Percentiles rank a stretch among this genome's conserved stretches.
phyloP scores from a whole-genome alignment of 306 rosid genomes.

The Castanopsis chinensis region DNA sequence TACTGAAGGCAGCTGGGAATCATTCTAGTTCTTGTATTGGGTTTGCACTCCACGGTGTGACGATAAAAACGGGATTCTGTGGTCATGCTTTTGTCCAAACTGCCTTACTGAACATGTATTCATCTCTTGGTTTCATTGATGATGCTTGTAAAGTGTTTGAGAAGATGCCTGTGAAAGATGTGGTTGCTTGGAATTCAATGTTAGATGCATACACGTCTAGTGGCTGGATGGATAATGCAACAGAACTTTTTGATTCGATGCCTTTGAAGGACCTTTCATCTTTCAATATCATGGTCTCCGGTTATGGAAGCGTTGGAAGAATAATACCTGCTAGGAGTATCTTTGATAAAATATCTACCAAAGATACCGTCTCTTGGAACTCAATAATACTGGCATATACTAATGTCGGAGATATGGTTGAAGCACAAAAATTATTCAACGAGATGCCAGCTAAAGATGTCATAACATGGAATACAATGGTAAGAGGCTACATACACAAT shows the following conservation, averaged over 20 bases:
- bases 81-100: conserved; percentile 26
- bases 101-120: conserved; percentile 15
- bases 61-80: conserved; percentile 18
- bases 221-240: conserved; percentile 10
- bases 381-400: conserved; percentile 26
- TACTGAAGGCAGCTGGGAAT: conserved; percentile 26
- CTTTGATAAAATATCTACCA: conserved; percentile 20
- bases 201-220: conserved; percentile 23
- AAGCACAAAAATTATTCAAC: conserved; percentile 16
- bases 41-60: conserved; percentile 20
- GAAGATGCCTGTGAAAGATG: conserved; percentile 27
- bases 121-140: not conserved
- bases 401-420: conserved; percentile 20
- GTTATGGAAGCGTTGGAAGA: conserved; percentile 18
- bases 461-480: conserved; percentile 37
- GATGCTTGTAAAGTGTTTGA: conserved; percentile 27
- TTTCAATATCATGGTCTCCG: conserved; percentile 26
- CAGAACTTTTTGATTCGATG: conserved; percentile 13
- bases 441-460: conserved; percentile 17
- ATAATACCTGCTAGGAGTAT: conserved; percentile 11
- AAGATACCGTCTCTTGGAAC: conserved; percentile 35
- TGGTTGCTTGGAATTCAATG: conserved; percentile 36
- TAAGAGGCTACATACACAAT: conserved; percentile 10
- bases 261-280: conserved; percentile 22
- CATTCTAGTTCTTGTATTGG: conserved; percentile 6